Evolutionary conservation across 768 basidiomycete genomes (phyloP).

Genomic region (Auriculariales sp.): DNA sequence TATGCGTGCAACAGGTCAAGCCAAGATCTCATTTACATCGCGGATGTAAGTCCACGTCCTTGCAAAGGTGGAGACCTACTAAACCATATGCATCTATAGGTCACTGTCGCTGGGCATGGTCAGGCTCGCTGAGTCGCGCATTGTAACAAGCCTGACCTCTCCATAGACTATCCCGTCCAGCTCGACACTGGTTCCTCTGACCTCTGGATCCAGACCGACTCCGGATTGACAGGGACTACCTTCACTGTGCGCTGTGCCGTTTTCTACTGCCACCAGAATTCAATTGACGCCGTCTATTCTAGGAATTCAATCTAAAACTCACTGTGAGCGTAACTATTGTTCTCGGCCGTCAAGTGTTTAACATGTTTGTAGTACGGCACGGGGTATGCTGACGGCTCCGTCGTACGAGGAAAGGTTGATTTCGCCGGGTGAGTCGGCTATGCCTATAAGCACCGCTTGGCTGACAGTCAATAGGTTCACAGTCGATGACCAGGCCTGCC

Average conservation of each 20-base stretch:
- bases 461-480: conserved; percentile 34
- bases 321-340: conserved; percentile 31
- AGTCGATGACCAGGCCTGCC: conserved; percentile 53
- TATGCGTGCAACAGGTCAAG: conserved; percentile 35
- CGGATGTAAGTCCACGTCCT: conserved; percentile 47
- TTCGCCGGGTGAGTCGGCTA: conserved; percentile 48
- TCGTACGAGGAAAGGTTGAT: conserved; percentile 44
- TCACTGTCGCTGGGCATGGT: conserved; percentile 53
- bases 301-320: conserved; percentile 42
- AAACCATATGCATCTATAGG: conserved; percentile 22
- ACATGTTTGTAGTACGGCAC: conserved; percentile 47
- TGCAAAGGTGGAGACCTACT: no score
- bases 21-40: conserved; percentile 65
- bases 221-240: conserved; percentile 13
- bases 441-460: conserved; percentile 24
- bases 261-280: no score
- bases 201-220: conserved; percentile 40
- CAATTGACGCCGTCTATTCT: no score
- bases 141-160: conserved; percentile 4
- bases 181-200: conserved; percentile 80
- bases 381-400: conserved; percentile 58
- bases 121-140: conserved; percentile 11
- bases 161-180: conserved; percentile 54
- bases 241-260: conserved; percentile 17
- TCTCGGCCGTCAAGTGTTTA: background rate